Percentiles rank a stretch among this genome's conserved stretches.
Conservation (phyloP, 2,329 filamentous ascomycete species). For the Hypoxylon sp. region DNA sequence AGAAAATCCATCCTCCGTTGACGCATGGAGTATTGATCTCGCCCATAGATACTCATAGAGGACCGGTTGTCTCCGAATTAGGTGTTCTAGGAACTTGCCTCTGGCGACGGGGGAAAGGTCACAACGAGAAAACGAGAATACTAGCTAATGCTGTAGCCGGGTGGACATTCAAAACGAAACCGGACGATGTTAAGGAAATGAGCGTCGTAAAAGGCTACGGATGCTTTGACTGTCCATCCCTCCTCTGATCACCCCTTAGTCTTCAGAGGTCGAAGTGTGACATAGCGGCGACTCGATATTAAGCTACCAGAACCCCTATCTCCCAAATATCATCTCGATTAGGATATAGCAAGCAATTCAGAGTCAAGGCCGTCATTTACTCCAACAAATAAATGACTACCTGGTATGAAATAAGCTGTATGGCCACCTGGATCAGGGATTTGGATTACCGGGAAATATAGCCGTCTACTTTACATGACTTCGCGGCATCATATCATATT, state of each 20-base stretch:
- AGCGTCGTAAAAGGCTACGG: conserved; percentile 64
- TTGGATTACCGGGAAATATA: background rate
- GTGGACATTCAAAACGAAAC: conserved; percentile 64
- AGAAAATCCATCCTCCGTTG: conserved; percentile 56
- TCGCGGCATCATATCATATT: conserved; percentile 20
- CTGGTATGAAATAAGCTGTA: background rate
- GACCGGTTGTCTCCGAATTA: conserved; percentile 60
- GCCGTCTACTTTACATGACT: background rate
- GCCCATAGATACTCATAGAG: conserved; percentile 52
- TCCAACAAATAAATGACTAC: background rate
- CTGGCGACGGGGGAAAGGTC: conserved; percentile 51
- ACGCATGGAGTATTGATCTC: conserved; percentile 56
- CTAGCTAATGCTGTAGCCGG: conserved; percentile 55
- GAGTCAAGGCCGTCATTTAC: background rate
- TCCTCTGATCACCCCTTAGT: background rate
- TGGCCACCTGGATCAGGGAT: background rate
- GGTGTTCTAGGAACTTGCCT: conserved; percentile 60
- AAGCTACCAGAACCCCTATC: background rate
- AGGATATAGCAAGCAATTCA: background rate
- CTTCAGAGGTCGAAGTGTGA: background rate
- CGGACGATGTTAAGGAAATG: conserved; percentile 60
- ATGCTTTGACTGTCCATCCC: conserved; percentile 61
- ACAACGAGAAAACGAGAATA: conserved; percentile 47
- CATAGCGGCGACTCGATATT: background rate
- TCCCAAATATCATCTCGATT: background rate